Evolutionary conservation across 2,329 filamentous ascomycete genomes (phyloP), one percentile per base, ranked within the genome.

Genomic region (Neofusicoccum laricinum): DNA sequence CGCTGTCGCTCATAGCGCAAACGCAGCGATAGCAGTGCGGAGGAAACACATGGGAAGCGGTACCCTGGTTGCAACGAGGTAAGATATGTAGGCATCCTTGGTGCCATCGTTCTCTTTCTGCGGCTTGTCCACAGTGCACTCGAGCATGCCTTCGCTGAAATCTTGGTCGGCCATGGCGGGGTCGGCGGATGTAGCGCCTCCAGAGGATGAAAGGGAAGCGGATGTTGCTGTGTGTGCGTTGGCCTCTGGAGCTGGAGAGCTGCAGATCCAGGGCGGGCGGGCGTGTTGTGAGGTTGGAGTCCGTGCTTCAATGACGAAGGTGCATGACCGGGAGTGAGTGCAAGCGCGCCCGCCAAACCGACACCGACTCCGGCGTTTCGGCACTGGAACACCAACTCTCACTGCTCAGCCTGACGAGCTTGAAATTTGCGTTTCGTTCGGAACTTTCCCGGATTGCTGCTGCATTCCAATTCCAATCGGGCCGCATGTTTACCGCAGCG

Each of bases 31-130:
- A 64, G 43, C 40, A 34, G 38, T 21, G 15, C 4, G 32, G 59
- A 58, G 55, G 45, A 45, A 19, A 7, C 40, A 36, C 43, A 57
- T n/a, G 61, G 53, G 65, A 12, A 21, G 32, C 38, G 19, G 59
- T 81, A 96, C 93, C 79, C 93, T 85, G 61, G 95, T 97, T 49
- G 91, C 95, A 69, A 99, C 91, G 57, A 96, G 84, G 76, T 99
- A 99, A 11, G 95, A 98, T 65, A 98, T 90, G 80, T 96, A 99
- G 62, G 92, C 90, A 78, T 97, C 95, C 78, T 97, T 97, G 65
- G 93, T 96, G 53, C 95, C 94, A 73, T 97, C 92, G 73, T 94
- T 95, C 82, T 98, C 95, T 79, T 97, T 98, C 77, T 94, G 86
- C 19, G 95, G 93, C 65, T 89, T 86, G 63, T 88, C 87, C 17